phyloP scores from a whole-genome alignment of 2,329 filamentous ascomycete species.

The Boeremia lycopersici region DNA sequence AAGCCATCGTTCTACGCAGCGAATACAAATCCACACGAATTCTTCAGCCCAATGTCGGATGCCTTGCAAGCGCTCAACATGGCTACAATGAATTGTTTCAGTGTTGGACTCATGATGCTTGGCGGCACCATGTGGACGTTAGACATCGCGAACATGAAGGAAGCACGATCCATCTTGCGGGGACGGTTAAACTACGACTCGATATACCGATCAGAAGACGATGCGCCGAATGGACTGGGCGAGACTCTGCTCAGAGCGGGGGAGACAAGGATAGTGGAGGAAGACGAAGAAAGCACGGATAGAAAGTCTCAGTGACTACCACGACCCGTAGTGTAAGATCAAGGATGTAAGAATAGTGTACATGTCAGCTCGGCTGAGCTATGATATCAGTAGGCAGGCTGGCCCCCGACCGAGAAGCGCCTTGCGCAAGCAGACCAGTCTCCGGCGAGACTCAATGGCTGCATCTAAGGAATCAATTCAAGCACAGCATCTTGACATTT shows the following conservation, averaged over 20 bases:
- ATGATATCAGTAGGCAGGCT: background rate
- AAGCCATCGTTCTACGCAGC: conserved; percentile 75
- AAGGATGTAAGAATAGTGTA: conserved; percentile 28
- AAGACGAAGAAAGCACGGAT: conserved; percentile 12
- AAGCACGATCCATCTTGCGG: conserved; percentile 65
- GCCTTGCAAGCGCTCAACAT: conserved; percentile 83
- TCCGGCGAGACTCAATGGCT: background rate
- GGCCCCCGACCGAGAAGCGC: background rate
- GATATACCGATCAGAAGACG: conserved; percentile 54
- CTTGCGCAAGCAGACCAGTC: background rate
- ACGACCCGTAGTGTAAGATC: conserved; percentile 23
- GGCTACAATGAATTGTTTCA: conserved; percentile 83
- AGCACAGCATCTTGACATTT: conserved; percentile 3
- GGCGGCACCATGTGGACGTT: conserved; percentile 79
- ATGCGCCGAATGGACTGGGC: conserved; percentile 31
- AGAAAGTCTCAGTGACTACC: conserved; percentile 25
- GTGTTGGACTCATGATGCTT: conserved; percentile 73
- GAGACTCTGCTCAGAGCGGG: conserved; percentile 49
- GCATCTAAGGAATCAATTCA: conserved; percentile 6
- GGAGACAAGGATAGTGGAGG: conserved; percentile 48
- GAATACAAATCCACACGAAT: conserved; percentile 55
- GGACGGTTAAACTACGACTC: conserved; percentile 62
- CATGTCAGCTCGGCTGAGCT: conserved; percentile 10
- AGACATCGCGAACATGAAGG: conserved; percentile 65
- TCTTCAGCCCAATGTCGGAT: conserved; percentile 69